Base-by-base conservation (phyloP, 345 rosid genomes). In the Citrus maxima region DNA sequence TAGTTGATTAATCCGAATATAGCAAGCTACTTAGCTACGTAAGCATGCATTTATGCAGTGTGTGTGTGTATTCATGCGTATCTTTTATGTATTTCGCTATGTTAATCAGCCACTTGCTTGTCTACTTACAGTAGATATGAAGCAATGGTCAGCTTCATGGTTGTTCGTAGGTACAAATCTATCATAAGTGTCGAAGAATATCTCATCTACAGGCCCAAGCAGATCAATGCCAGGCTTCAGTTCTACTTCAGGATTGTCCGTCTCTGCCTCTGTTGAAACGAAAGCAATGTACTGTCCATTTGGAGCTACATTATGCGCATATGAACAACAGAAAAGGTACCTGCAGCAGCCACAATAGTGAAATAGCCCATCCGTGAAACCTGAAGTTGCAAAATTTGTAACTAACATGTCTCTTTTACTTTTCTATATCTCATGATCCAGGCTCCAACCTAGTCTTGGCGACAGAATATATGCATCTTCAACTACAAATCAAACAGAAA, bases 291-390 rank as follows among this genome's bases (percentile, higher is more conserved):
- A 96, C 80, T 92, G 92, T 28, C 97, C 98, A 82, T 91, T 89
- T 38, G 97, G 90, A 27, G 98, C 97, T 61, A 96, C 97, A 78
- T 93, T 96, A 87, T 96, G 99, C 40, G 98, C 84, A 83, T 92
- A 96, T 22, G 99, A 96, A 82, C 97, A 96, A 60, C 98, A 94
- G 82, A 96, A 96, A 49, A 96, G 91, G 87, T 95, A 95, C 99
- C 96, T 93, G 86, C 67, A 73, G 63, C 64, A 71, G 54, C 34
- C 21, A 42, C 25, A 27, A 19, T 6, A 79, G 66, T 55, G 1
- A 32, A 64, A 3, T 28, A 63, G 22, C 55, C 16, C 49, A 12
- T 42, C 49, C 16, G 49, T 42, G 49, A 42, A 3, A 42, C 16
- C 49, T 42, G 49, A 42, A 42, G 49, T 16, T 12, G 49, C 16